phyloP scores from a whole-genome alignment of 305 asterid genomes.

The Plantago rigida region DNA sequence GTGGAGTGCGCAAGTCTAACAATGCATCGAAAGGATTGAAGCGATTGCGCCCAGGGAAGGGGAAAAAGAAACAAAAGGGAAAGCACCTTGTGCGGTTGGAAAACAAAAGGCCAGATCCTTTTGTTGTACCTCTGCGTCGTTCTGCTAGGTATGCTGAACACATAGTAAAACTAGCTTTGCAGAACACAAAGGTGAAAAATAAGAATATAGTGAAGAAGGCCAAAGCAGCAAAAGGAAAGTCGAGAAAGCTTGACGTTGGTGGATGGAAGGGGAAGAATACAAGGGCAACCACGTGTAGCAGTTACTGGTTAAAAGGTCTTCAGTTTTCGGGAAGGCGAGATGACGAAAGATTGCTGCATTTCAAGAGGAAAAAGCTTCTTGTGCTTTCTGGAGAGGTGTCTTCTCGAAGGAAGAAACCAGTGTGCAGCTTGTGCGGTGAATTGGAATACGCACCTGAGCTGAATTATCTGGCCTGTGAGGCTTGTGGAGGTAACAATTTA shows the following conservation, averaged over 20 bases:
- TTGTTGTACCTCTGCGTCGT: slow-evolving; percentile 68
- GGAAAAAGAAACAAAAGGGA: slow-evolving; percentile 36
- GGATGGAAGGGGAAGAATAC: slow-evolving; percentile 52
- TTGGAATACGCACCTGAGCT: slow-evolving; percentile 44
- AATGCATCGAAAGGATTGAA: slow-evolving; percentile 38
- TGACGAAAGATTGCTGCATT: slow-evolving; percentile 50
- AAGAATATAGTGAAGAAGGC: slow-evolving; percentile 45
- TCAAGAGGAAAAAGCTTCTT: slow-evolving; percentile 49
- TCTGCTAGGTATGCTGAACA: slow-evolving; percentile 67
- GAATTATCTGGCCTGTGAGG: slow-evolving; percentile 68
- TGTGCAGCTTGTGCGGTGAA: slow-evolving; percentile 69
- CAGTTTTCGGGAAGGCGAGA: slow-evolving; percentile 49
- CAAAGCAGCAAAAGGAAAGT: slow-evolving; percentile 34
- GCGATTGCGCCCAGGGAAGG: slow-evolving; percentile 36
- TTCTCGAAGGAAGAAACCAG: slow-evolving; percentile 35
- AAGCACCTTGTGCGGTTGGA: slow-evolving; percentile 36
- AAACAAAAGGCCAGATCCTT: slow-evolving; percentile 33
- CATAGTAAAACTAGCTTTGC: slow-evolving; percentile 31
- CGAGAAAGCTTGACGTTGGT: slow-evolving; percentile 31
- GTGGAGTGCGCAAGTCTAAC: slow-evolving; percentile 29
- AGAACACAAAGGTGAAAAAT: slow-evolving; percentile 36
- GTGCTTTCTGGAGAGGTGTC: slow-evolving; percentile 43
- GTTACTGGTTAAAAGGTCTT: slow-evolving; percentile 82
- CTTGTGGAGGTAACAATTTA: slow-evolving; percentile 63
- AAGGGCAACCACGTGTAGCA: slow-evolving; percentile 29